These are phyloP conservation scores for Draba incana DNA, from an alignment of 345 rosid species.

Conservation along the genomic window DNA sequence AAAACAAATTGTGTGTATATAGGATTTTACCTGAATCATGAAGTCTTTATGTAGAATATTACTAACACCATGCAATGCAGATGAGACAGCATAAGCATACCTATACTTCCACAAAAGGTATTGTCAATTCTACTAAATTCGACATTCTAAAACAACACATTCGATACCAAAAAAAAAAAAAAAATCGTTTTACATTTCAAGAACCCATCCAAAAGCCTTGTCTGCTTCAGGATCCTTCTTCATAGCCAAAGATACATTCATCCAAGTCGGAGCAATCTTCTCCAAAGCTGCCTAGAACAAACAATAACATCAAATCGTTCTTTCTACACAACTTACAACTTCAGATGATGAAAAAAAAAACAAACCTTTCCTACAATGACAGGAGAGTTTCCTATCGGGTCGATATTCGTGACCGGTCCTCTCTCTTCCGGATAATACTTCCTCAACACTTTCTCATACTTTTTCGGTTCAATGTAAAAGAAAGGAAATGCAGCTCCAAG, in stretches of 20 bases:
- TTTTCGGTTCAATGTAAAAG: constrained; percentile 94
- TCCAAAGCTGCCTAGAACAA: constrained; percentile 64
- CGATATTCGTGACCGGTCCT: constrained; percentile 80
- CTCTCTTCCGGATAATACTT: constrained; percentile 80
- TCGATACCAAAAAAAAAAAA: background rate
- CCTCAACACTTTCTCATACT: constrained; percentile 73
- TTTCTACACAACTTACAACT: background rate
- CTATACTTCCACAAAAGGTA: constrained; percentile 45
- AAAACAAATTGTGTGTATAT: constrained; percentile 5
- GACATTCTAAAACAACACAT: background rate
- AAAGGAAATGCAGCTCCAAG: constrained; percentile 96
- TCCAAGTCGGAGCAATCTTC: constrained; percentile 98
- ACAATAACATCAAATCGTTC: constrained; percentile 11
- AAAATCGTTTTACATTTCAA: constrained; percentile 67
- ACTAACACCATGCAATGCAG: constrained; percentile 89
- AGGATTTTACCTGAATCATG: constrained; percentile 83
- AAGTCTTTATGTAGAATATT: constrained; percentile 86
- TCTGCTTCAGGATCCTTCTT: constrained; percentile 96
- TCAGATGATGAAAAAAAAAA: background rate
- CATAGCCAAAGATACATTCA: constrained; percentile 98
- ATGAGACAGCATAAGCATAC: constrained; percentile 98
- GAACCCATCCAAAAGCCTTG: constrained; percentile 99
- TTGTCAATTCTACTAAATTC: background rate
- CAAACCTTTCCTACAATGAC: constrained; percentile 86
- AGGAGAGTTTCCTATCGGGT: constrained; percentile 97